Percentiles rank a stretch among this genome's conserved stretches.
These are phyloP conservation scores for Ascochyta lentis DNA, from an alignment of 2,329 filamentous ascomycete genomes.

Conservation along the genomic window DNA sequence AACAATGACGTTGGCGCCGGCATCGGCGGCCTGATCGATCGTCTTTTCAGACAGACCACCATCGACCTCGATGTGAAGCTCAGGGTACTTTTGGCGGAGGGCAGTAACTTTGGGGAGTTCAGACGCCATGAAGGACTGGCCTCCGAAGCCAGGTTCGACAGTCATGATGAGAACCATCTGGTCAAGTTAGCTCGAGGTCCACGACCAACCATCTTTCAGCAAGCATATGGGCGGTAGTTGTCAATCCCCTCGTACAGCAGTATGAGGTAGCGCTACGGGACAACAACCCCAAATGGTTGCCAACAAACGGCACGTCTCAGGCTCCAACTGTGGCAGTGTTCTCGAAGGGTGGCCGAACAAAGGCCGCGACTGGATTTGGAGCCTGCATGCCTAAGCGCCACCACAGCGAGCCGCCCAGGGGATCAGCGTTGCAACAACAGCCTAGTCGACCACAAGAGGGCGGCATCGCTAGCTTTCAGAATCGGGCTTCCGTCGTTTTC, in stretches of 20 bases:
- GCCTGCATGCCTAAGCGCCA: constrained; percentile 43
- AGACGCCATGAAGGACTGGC: constrained; percentile 97
- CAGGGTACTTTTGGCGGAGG: constrained; percentile 81
- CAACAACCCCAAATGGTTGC: constrained; percentile 6
- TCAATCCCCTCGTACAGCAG: constrained; percentile 11
- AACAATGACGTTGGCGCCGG: constrained; percentile 97
- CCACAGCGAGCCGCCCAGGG: constrained; percentile 34
- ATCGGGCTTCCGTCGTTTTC: background rate
- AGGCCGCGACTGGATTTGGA: constrained; percentile 24
- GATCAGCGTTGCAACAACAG: constrained; percentile 29
- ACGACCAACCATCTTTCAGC: background rate
- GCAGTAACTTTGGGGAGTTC: constrained; percentile 93
- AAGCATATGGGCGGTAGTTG: background rate
- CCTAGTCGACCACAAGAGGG: background rate
- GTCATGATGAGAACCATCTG: constrained; percentile 99
- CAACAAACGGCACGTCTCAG: constrained; percentile 9
- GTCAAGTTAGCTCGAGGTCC: constrained; percentile 14
- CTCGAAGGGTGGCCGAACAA: constrained; percentile 23
- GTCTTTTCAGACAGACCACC: constrained; percentile 87
- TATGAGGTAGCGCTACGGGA: constrained; percentile 6
- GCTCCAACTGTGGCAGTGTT: constrained; percentile 11
- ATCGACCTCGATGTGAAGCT: constrained; percentile 97
- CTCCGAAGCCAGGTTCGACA: constrained; percentile 94
- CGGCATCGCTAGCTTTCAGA: background rate
- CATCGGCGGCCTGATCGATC: constrained; percentile 91